phyloP scores from a whole-genome alignment of 352 stramenopile genomes.

The Plasmopara viticola region DNA sequence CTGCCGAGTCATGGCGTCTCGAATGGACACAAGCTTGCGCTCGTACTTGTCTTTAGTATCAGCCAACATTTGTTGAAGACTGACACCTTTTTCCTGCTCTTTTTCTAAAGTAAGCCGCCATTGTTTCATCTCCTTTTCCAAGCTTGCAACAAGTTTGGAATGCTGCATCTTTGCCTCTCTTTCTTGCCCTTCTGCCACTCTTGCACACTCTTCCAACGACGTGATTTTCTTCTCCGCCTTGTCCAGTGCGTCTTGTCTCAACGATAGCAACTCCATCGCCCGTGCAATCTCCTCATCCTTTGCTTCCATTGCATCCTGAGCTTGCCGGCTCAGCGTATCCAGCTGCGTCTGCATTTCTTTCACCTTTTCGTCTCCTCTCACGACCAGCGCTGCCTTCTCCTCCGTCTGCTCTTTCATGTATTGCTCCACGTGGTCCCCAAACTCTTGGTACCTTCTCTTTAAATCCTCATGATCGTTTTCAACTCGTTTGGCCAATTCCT shows the following conservation, averaged over 20 bases:
- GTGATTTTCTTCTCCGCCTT: slow-evolving; percentile 49
- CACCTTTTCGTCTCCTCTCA: slow-evolving; percentile 29
- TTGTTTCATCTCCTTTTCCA: slow-evolving; percentile 55
- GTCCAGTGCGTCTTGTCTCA: slow-evolving; percentile 42
- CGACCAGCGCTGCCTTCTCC: slow-evolving; percentile 32
- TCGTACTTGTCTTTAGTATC: slow-evolving; percentile 47
- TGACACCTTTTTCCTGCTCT: slow-evolving; percentile 37
- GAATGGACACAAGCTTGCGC: slow-evolving; percentile 35
- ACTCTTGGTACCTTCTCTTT: slow-evolving; percentile 63
- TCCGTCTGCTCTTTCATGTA: slow-evolving; percentile 69
- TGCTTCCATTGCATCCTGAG: slow-evolving; percentile 34
- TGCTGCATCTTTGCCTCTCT: slow-evolving; percentile 38
- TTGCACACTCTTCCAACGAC: slow-evolving; percentile 33
- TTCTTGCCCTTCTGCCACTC: slow-evolving; percentile 24
- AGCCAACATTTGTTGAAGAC: slow-evolving; percentile 19
- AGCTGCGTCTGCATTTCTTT: slow-evolving; percentile 35
- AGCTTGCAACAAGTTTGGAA: slow-evolving; percentile 28
- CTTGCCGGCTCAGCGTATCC: slow-evolving; percentile 27
- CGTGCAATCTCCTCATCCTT: slow-evolving; percentile 53
- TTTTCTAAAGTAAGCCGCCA: slow-evolving; percentile 41
- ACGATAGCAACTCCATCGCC: slow-evolving; percentile 47
- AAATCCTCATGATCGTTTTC: slow-evolving; percentile 54
- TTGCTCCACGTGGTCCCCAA: slow-evolving; percentile 60
- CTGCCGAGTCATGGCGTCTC: slow-evolving; percentile 43
- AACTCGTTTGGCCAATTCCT: slow-evolving; percentile 24